Evolutionary conservation across 2,329 filamentous ascomycete genomes (phyloP).

Genomic region (Paraphaeosphaeria sporulosa): DNA sequence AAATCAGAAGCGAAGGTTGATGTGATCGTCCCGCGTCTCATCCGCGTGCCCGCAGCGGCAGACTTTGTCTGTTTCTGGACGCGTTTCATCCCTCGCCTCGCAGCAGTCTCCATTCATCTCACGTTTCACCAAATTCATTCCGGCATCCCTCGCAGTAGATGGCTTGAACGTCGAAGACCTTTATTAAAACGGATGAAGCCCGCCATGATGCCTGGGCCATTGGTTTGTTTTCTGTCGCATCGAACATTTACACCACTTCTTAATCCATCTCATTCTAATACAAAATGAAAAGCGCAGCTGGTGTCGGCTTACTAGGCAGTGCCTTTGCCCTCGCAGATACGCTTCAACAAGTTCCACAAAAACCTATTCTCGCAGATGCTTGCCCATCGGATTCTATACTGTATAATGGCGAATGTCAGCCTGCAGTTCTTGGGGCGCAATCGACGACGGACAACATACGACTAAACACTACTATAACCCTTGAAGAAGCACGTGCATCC

Average conservation of each 20-base stretch:
- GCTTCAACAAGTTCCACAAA: slow-evolving; percentile 27
- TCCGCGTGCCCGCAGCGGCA: background rate
- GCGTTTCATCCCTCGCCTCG: slow-evolving; percentile 20
- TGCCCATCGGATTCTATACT: slow-evolving; percentile 36
- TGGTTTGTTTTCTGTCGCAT: background rate
- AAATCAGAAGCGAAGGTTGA: background rate
- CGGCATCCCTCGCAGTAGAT: slow-evolving; percentile 6
- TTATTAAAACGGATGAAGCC: slow-evolving; percentile 3
- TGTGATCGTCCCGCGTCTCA: background rate
- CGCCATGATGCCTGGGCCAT: background rate
- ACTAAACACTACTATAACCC: slow-evolving; percentile 29
- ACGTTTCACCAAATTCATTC: slow-evolving; percentile 19
- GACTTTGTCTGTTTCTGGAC: slow-evolving; percentile 13
- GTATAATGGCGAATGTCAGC: slow-evolving; percentile 35
- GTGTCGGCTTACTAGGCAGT: slow-evolving; percentile 31
- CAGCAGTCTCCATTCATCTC: slow-evolving; percentile 9
- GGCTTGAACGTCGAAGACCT: background rate
- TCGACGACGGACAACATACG: slow-evolving; percentile 18
- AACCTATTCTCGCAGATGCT: slow-evolving; percentile 30
- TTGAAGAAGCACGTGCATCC: slow-evolving; percentile 33
- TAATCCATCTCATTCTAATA: background rate
- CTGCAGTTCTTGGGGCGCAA: slow-evolving; percentile 17
- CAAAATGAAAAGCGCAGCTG: slow-evolving; percentile 32
- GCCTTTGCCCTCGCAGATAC: slow-evolving; percentile 31
- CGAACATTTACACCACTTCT: background rate